Conservation (phyloP, 805 yeast genomes). For the Wickerhamomyces canadensis region DNA sequence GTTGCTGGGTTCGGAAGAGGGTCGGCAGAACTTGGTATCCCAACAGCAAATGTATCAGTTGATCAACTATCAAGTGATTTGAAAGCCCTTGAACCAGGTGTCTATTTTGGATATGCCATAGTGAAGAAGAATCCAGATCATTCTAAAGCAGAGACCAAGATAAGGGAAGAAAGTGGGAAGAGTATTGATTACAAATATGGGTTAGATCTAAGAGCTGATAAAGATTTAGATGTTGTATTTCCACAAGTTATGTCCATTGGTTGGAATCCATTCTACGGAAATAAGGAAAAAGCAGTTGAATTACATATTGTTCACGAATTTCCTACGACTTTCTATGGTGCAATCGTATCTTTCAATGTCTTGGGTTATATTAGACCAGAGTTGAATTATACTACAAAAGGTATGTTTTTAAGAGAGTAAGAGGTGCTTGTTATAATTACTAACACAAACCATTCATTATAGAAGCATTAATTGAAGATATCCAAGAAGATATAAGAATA, state of each 20-base stretch:
- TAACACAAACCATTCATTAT: too few species aligned
- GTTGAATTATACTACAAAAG: constrained; percentile 68
- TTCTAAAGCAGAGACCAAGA: background rate
- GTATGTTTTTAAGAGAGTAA: constrained; percentile 28
- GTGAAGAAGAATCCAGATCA: constrained; percentile 19
- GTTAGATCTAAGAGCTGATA: constrained; percentile 29
- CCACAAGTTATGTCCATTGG: constrained; percentile 97
- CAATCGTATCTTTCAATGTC: constrained; percentile 58
- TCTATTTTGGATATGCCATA: constrained; percentile 78
- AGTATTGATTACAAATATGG: constrained; percentile 63
- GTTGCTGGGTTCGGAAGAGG: constrained; percentile 94
- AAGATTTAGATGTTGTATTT: constrained; percentile 39
- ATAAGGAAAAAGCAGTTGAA: constrained; percentile 78
- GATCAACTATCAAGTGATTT: constrained; percentile 33
- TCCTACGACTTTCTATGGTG: constrained; percentile 71
- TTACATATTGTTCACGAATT: constrained; percentile 81
- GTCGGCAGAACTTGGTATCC: constrained; percentile 86
- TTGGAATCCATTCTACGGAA: constrained; percentile 88
- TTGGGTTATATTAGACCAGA: constrained; percentile 93
- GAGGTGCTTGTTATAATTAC: too few species aligned
- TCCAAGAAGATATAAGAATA: constrained; percentile 68
- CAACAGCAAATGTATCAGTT: constrained; percentile 87
- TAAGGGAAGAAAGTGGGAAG: constrained; percentile 27
- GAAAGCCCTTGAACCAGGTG: constrained; percentile 59
- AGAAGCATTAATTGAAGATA: constrained; percentile 83